Base-by-base conservation (phyloP, 1,139 yeast genomes). In the Lodderomyces metapsilosis region DNA sequence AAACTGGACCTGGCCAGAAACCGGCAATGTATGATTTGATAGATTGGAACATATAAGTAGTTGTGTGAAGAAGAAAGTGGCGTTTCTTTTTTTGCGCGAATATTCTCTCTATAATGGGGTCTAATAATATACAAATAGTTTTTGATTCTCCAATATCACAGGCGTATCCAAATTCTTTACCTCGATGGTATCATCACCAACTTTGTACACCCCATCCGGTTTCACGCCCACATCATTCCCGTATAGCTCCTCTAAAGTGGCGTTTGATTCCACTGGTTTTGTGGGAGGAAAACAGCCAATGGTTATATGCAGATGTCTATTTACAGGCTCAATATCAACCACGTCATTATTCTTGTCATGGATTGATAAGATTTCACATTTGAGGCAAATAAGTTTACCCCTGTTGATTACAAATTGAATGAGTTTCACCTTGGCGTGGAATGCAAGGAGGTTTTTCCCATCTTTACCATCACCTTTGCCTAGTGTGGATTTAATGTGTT, bases 261-360 rank as follows among this genome's bases (percentile, higher is more conserved):
- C 20, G 40, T 71, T 71, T 3, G 75, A 66, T 47, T 59, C 53
- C 33, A 50, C 47, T 2, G 95, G 82, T 42, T 63, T 68, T 4
- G 78, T 69, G 0, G 66, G 62, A 4, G 66, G 54, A 4, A 68
- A 59, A 0, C 88, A 78, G 0, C 94, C 96, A 7, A 91, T 56
- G 0, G 98, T 91, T 23, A 91, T 76, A 58, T 92, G 98, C 0
- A 84, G 74, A 45, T 59, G 57, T 38, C 59, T 56, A 52, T 82
- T 86, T 2, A 74, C 62, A 4, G 59, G 45, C 44, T 54, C 54
- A 7, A 72, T 51, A 0, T 55, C 46, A 7, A 50, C 49, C 1
- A 49, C 46, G 1, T 59, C 39, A 1, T 56, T 49, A 1, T 20
- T 36, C 20, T 22, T 34, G 30, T 34, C 18, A 12, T 22, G 49